Evolutionary conservation across 2,329 filamentous ascomycete genomes (phyloP), one percentile per base, ranked within the genome.

Genomic region (Diaporthe aspalathi): DNA sequence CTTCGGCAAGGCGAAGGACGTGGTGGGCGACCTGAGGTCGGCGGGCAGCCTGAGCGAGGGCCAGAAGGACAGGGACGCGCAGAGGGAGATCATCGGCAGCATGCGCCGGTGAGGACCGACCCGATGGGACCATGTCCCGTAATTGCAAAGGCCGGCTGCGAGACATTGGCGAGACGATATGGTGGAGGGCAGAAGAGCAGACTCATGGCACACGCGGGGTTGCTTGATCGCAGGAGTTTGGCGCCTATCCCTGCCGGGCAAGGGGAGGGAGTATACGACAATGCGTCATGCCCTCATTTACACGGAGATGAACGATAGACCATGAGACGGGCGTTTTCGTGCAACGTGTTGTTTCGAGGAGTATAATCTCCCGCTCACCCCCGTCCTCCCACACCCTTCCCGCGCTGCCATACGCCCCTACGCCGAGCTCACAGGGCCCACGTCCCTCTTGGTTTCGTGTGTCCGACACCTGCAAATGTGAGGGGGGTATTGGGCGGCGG

Each of bases 1-100:
- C 85, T 99, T 99, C 83, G 96, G 96, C 80, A 99, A 99, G 87
- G 95, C 96, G 69, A 98, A 97, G 88, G 96, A 99, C 83, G 94
- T 99, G 3, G 95, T 99, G 4, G 96, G 95, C 69, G 95, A 99
- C 81, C 84, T 99, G 82, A 89, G 96, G 81, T 98, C 95, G 83
- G 88, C 97, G 74, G 90, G 91, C 66, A 91, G 92, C 74, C 84
- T 98, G 81, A 97, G 93, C 75, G 94, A 97, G 83, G 91, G 92
- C 49, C 94, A 93, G 79, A 90, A 89, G 79, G 95, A 98, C 75
- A 89, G 93, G 73, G 93, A 94, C 76, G 91, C 93, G 71, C 96
- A 98, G 82, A 87, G 91, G 77, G 95, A 98, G 84, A 91, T 98
- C 84, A 97, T 98, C 73, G 87, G 87, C 32, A 89, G 87, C 78